Percentiles rank a stretch among this genome's conserved stretches.
phyloP scores from a whole-genome alignment of 179 eudicot species.

The Drosera spatulata region DNA sequence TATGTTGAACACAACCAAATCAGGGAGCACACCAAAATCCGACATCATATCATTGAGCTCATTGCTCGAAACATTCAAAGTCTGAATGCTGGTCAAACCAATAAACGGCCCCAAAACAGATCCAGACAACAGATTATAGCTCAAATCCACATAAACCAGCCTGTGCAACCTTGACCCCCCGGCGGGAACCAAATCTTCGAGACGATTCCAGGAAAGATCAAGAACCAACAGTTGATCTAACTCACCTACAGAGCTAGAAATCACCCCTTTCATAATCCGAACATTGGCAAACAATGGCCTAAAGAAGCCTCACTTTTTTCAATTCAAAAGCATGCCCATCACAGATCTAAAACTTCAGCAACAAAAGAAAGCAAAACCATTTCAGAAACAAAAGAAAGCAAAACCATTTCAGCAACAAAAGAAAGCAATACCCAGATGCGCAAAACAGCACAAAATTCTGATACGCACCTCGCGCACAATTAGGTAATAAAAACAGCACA shows the following conservation, averaged over 20 bases:
- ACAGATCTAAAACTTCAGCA: too few species aligned
- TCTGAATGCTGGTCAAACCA: slow-evolving; percentile 30
- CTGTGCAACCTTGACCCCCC: slow-evolving; percentile 42
- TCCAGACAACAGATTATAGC: slow-evolving; percentile 51
- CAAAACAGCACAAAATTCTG: too few species aligned
- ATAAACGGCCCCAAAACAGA: slow-evolving; percentile 23
- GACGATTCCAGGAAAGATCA: slow-evolving; percentile 59
- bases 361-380: too few species aligned
- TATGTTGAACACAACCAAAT: slow-evolving; percentile 46
- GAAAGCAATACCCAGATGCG: too few species aligned
- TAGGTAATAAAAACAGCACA: too few species aligned
- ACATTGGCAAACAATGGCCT: too few species aligned
- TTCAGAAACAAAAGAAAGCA: too few species aligned
- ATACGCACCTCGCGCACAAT: too few species aligned
- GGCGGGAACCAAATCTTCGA: slow-evolving; percentile 50
- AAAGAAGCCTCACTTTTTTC: too few species aligned
- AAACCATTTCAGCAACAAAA: too few species aligned
- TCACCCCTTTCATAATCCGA: slow-evolving; percentile 46
- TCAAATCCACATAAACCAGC: slow-evolving; percentile 56
- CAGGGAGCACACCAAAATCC: slow-evolving; percentile 40
- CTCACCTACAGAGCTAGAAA: slow-evolving; percentile 42
- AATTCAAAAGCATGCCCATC: too few species aligned
- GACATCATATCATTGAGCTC: slow-evolving; percentile 40
- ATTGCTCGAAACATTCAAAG: slow-evolving; percentile 59
- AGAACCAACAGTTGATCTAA: slow-evolving; percentile 42